Evolutionary conservation across 129 eudicot genomes (phyloP), one percentile per base, ranked within the genome.

Genomic region (Kitagawia praeruptora): DNA sequence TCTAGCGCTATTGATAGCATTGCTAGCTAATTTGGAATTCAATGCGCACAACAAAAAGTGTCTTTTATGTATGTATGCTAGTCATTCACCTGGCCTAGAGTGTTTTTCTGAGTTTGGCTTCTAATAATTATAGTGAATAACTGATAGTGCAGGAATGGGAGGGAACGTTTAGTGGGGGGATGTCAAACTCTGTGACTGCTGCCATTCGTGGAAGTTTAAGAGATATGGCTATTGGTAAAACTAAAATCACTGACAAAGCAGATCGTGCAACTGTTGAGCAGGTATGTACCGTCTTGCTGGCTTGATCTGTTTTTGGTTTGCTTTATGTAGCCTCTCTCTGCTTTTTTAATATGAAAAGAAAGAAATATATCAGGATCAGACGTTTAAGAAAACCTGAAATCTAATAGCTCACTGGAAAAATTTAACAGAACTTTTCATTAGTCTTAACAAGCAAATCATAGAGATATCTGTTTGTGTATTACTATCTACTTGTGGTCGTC

Each of bases 191-290:
- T n/a, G 98, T 95, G 25, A 92, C 98, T 15, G 92, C 98, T 82
- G 97, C 97, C 14, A 92, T 95, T 75, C 97, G 97, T 81, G 97
- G 80, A 58, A 92, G 96, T 83, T 92, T 92, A 58, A 87, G 97
- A 38, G 97, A 85, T 31, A 90, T 86, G 97, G 96, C 98, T 18
- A 92, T 92, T 79, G 98, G 96, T 16, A 95, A 94, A 81, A 94
- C 94, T 45, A 95, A 85, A 86, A 86, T 92, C 61, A 89, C 91
- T 34, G 98, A 94, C 73, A 95, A 95, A 84, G 97, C 97, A 6
- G 98, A 92, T 72, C 92, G 97, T 72, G 97, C 98, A 41, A 92
- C 97, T 61, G 97, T 94, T 77, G 98, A 94, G 80, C 97, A 91
- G 91, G 98, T 91, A 67, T 61, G 78, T 74, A 71, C 37, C 63